phyloP scores from a whole-genome alignment of 768 basidiomycete species.

The Leccinum truebloodii region DNA sequence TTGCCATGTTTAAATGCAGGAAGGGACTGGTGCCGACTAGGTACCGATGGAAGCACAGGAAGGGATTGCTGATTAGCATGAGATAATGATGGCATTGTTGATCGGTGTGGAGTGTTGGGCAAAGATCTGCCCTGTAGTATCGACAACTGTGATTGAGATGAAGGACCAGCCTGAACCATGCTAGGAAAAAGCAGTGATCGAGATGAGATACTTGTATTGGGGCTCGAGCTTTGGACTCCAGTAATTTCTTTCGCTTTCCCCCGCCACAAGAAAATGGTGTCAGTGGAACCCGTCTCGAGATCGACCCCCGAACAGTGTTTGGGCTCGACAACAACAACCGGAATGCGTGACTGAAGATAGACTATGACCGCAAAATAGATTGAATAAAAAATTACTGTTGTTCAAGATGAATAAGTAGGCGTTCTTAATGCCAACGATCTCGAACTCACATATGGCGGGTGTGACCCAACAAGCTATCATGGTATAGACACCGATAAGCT shows the following conservation, averaged over 20 bases:
- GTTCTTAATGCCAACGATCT: neutral
- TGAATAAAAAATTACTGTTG: constrained; percentile 45
- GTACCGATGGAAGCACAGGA: neutral
- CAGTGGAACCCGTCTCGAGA: constrained; percentile 20
- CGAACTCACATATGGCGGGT: constrained; percentile 49
- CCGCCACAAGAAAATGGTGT: constrained; percentile 6
- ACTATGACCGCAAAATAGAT: constrained; percentile 41
- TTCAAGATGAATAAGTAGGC: constrained; percentile 7
- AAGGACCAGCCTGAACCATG: constrained; percentile 5
- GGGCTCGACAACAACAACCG: constrained; percentile 20
- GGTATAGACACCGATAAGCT: constrained; percentile 48
- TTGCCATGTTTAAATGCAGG: constrained; percentile 20
- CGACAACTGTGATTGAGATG: constrained; percentile 2
- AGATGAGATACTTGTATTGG: neutral
- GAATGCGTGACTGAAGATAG: constrained; percentile 35
- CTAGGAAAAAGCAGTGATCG: constrained; percentile 14
- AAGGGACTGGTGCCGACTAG: constrained; percentile 25
- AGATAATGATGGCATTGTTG: constrained; percentile 6
- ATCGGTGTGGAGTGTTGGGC: constrained; percentile 2
- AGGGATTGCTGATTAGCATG: neutral
- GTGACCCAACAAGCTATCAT: constrained; percentile 54
- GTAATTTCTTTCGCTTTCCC: constrained; percentile 5
- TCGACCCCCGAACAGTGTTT: constrained; percentile 11
- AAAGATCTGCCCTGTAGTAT: constrained; percentile 5
- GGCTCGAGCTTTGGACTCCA: neutral